A percentile compares a stretch with the other conserved stretches of the same genome.
These are phyloP conservation scores for Globisporangium cederbergense DNA, from an alignment of 352 stramenopile genomes.

Conservation along the genomic window DNA sequence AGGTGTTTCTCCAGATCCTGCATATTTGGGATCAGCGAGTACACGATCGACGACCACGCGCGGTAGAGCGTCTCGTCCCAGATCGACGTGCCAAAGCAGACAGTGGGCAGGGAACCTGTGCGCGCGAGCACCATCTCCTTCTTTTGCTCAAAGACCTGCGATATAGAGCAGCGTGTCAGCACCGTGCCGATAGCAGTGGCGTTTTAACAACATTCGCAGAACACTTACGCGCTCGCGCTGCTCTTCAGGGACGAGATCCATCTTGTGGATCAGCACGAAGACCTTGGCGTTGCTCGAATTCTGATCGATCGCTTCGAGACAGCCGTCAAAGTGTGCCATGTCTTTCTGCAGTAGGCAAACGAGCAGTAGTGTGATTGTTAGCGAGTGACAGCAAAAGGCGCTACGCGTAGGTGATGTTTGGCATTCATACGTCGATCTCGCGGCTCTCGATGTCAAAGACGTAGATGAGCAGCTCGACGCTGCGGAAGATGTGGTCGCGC, in stretches of 20 bases:
- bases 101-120: slow-evolving; percentile 83
- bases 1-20: slow-evolving; percentile 94
- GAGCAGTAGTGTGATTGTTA: neutral
- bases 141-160: slow-evolving; percentile 93
- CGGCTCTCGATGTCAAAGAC: slow-evolving; percentile 98
- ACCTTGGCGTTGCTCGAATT: slow-evolving; percentile 98
- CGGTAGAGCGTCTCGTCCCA: slow-evolving; percentile 99
- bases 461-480: slow-evolving; percentile 98
- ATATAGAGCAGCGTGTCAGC: neutral
- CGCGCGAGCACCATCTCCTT: slow-evolving; percentile 91
- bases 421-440: slow-evolving; percentile 53
- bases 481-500: slow-evolving; percentile 99
- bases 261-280: slow-evolving; percentile 99
- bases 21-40: slow-evolving; percentile 99
- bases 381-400: neutral
- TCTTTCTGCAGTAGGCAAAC: slow-evolving; percentile 87
- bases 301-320: slow-evolving; percentile 97
- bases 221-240: slow-evolving; percentile 72
- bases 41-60: slow-evolving; percentile 99
- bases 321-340: slow-evolving; percentile 96
- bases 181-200: too few species aligned
- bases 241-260: slow-evolving; percentile 95
- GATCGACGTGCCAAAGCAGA: slow-evolving; percentile 98
- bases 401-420: neutral
- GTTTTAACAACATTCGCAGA: neutral